These are phyloP conservation scores for Penicillium sp. DNA, from an alignment of 2,329 filamentous ascomycete species.

Conservation along the genomic window DNA sequence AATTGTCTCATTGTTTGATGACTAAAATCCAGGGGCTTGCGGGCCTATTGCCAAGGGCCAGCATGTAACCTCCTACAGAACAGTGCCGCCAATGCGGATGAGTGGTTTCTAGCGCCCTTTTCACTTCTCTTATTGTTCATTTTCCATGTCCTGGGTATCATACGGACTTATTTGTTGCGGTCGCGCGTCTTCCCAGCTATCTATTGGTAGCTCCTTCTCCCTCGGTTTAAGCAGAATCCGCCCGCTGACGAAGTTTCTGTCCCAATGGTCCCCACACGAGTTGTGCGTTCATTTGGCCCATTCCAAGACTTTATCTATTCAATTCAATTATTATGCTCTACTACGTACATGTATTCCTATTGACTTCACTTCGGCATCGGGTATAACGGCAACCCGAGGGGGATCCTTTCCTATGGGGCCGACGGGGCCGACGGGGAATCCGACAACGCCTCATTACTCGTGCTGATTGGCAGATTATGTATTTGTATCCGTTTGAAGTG, in stretches of 20 bases:
- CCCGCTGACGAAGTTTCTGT: background rate
- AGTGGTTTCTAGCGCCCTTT: background rate
- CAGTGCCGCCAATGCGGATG: background rate
- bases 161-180: background rate
- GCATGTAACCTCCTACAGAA: background rate
- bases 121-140: background rate
- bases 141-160: background rate
- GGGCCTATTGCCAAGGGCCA: background rate
- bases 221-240: background rate
- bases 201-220: background rate
- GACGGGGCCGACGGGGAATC: background rate
- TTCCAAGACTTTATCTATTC: background rate
- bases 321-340: background rate
- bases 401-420: background rate
- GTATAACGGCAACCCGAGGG: background rate
- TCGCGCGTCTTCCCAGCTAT: background rate
- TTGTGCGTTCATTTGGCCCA: background rate
- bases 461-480: background rate
- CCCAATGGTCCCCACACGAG: background rate
- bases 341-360: background rate
- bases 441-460: background rate
- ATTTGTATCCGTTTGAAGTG: background rate
- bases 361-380: background rate
- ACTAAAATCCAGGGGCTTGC: background rate
- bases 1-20: background rate